Percentiles rank a stretch among this genome's conserved stretches.
Evolutionary conservation across 2,329 filamentous ascomycete genomes (phyloP).

Genomic region (Chaetothyriales sp.): DNA sequence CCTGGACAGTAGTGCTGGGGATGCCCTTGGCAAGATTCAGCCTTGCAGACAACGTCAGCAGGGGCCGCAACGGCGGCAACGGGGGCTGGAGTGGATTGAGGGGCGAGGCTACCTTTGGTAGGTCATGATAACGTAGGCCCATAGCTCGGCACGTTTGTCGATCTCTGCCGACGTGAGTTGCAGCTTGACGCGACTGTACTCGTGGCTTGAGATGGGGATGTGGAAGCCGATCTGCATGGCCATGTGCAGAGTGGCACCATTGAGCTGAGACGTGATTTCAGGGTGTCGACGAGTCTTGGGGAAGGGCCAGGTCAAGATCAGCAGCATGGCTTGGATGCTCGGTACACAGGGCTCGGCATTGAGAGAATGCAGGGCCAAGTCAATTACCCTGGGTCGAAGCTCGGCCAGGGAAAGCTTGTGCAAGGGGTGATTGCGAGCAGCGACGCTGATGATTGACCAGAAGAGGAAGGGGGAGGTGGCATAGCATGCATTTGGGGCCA

Average conservation of each 20-base stretch:
- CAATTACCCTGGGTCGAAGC: background rate
- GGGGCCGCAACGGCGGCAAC: background rate
- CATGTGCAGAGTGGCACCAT: constrained; percentile 27
- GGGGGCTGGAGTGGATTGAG: background rate
- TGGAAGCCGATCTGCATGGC: constrained; percentile 32
- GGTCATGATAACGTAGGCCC: constrained; percentile 28
- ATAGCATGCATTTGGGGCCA: constrained; percentile 60
- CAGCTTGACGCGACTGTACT: constrained; percentile 26
- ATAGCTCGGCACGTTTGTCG: constrained; percentile 26
- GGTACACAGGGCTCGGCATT: constrained; percentile 23
- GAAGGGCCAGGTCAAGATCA: constrained; percentile 30
- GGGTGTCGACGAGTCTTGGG: constrained; percentile 23
- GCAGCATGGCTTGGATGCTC: constrained; percentile 26
- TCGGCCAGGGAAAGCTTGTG: background rate
- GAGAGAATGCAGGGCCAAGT: constrained; percentile 22
- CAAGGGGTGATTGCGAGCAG: constrained; percentile 20
- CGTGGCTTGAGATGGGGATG: constrained; percentile 30
- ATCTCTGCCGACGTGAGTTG: constrained; percentile 24
- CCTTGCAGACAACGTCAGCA: constrained; percentile 15
- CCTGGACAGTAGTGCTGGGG: constrained; percentile 22
- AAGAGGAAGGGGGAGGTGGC: constrained; percentile 43
- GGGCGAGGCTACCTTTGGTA: constrained; percentile 25
- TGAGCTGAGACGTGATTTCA: constrained; percentile 26
- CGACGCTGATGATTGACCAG: constrained; percentile 41
- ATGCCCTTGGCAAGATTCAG: constrained; percentile 28